Base-by-base conservation (phyloP, 2,329 filamentous ascomycete genomes). In the Fusarium devonianum region DNA sequence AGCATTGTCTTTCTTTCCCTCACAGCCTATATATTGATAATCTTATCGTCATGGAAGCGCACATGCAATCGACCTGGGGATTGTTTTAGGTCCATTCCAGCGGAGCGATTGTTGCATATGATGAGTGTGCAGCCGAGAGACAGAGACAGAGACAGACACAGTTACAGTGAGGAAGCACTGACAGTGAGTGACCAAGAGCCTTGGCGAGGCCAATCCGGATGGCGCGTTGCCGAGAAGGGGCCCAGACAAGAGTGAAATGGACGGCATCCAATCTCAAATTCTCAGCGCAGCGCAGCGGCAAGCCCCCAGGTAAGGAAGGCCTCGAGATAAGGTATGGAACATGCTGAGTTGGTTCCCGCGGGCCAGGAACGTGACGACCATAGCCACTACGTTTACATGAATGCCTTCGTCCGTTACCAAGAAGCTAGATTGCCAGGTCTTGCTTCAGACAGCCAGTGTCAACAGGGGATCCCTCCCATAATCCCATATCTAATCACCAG, bases 231-330 rank as follows among this genome's bases (percentile, higher is more conserved):
- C 46, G 56, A 53, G 56, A 23, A 43, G 25, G 26, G 17, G 40
- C 17, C n/a, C 39, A 14, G 18, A 29, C 10, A 22, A 29, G 58
- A 41, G 36, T 58, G 37, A 47, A 26, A 47, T 47, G 38, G 45
- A 49, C 32, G 38, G 45, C 33, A 33, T 56, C 30, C 56, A 58
- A 58, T 58, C 60, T 58, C 56, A 44, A 53, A 58, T 49, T 43
- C 45, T 25, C 26, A 55, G 58, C 45, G 29, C 26, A 55, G 58
- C 45, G 29, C 38, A 17, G 50, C 34, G 40, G 44, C 55, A 58
- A 58, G 50, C 44, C 55, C 42, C n/a, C n/a, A n/a, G n/a, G n/a
- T n/a, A n/a, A n/a, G n/a, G n/a, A 40, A 11, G 11, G 6, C n/a
- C 9, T 16, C 13, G 36, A 18, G 34, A 34, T 26, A 56, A 39